Evolutionary conservation across 441 rosid species (phyloP).

Genomic region (Melastoma candidum): DNA sequence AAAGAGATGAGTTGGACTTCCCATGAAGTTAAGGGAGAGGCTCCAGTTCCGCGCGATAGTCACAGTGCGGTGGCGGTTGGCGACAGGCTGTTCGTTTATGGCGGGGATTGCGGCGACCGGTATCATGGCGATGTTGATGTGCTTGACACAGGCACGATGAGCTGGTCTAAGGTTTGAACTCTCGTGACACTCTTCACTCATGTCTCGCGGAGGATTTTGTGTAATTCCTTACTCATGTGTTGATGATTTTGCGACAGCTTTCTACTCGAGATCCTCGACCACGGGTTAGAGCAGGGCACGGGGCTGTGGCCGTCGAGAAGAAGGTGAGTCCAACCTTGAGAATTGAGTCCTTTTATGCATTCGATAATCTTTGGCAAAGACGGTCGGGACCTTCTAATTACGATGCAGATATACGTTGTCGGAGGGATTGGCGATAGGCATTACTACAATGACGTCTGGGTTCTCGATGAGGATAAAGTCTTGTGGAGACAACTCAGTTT

Average conservation of each 20-base stretch:
- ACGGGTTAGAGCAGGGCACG: conserved; percentile 66
- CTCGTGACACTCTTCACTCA: neutral
- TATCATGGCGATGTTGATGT: conserved; percentile 59
- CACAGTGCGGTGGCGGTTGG: conserved; percentile 46
- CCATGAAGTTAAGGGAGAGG: conserved; percentile 37
- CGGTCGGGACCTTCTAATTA: neutral
- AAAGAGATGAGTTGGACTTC: conserved; percentile 55
- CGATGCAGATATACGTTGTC: conserved; percentile 43
- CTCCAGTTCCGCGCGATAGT: conserved; percentile 68
- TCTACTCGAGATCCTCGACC: conserved; percentile 44
- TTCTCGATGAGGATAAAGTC: conserved; percentile 31
- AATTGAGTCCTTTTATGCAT: neutral
- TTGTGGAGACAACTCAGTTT: conserved; percentile 42
- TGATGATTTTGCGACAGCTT: conserved; percentile 26
- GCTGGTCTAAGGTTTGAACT: conserved; percentile 47
- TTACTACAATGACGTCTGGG: conserved; percentile 65
- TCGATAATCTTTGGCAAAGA: neutral
- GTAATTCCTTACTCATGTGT: neutral
- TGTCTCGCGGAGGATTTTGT: neutral
- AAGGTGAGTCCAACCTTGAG: conserved; percentile 30
- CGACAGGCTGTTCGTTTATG: conserved; percentile 44
- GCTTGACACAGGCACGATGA: conserved; percentile 35
- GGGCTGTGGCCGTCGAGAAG: conserved; percentile 41
- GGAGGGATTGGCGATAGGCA: conserved; percentile 73
- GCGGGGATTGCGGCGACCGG: conserved; percentile 66